Evolutionary conservation across 2,329 filamentous ascomycete species (phyloP), one percentile per base, ranked within the genome.

Genomic region (Zalaria obscura): DNA sequence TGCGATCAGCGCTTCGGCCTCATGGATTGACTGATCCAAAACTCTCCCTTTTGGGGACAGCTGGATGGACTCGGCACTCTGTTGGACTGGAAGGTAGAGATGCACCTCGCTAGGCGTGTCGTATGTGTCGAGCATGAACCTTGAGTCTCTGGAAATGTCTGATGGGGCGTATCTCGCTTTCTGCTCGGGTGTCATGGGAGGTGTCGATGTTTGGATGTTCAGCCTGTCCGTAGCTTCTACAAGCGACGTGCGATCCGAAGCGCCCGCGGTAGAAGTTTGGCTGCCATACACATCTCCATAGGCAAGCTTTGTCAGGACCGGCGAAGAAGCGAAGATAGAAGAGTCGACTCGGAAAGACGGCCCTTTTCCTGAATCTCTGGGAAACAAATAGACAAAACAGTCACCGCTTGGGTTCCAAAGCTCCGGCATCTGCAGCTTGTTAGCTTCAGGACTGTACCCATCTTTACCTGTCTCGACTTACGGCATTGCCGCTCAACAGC

Each of bases 321-420:
- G 65, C 4, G 76, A 79, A 27, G 73, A 69, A 27, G 69, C 65
- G 48, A 78, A 75, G 27, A 75, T 61, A 3, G 70, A 64, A 3
- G 75, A 77, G 51, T 78, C 67, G 42, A 80, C 61, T 45, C 70
- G 72, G 63, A 80, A 79, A 3, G 75, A 78, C 5, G 76, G 65
- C 4, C 72, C 66, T 51, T 68, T 69, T 40, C 67, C 68, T 18
- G 73, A 70, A 10, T 62, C 69, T 35, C 69, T 64, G 1, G 76
- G 73, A 50, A 75, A 78, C 9, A 80, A 63, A 50, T 79, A 75
- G n/a, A 80, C 65, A 45, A 70, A 67, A 9, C 75, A 78, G 53
- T 79, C 74, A n/a, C 72, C 76, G 37, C 67, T 55, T 3, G 76
- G 70, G 48, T 78, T 72, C 76, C 76, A 80, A 5, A 80, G 55